phyloP scores from a whole-genome alignment of 257 asterid genomes.

The Nicotiana attenuata region DNA sequence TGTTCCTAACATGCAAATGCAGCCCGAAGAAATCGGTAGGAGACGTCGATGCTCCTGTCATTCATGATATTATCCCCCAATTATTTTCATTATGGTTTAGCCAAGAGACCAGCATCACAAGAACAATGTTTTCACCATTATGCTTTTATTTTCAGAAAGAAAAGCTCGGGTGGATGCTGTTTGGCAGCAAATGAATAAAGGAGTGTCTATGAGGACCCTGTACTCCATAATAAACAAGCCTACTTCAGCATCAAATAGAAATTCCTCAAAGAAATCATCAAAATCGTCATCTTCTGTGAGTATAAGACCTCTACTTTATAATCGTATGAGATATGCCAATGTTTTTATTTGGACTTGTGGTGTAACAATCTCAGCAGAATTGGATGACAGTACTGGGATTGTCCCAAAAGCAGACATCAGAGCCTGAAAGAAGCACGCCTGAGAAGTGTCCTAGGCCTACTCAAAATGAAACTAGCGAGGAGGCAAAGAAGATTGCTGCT shows the following conservation, averaged over 20 bases:
- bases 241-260: constrained; percentile 29
- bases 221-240: constrained; percentile 44
- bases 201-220: constrained; percentile 57
- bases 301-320: constrained; percentile 15
- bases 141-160: constrained; percentile 46
- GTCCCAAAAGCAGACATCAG: constrained; percentile 53
- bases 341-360: constrained; percentile 6
- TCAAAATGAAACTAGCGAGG: constrained; percentile 43
- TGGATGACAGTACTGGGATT: constrained; percentile 78
- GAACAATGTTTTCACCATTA: constrained; percentile 7
- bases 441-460: constrained; percentile 25
- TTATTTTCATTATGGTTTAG: neutral
- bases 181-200: constrained; percentile 95
- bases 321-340: constrained; percentile 8
- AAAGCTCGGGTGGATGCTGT: constrained; percentile 80
- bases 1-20: constrained; percentile 13
- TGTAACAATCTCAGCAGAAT: constrained; percentile 30
- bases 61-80: neutral
- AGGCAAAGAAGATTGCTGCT: constrained; percentile 74
- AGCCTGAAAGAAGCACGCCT: constrained; percentile 28
- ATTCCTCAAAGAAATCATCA: constrained; percentile 28
- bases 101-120: neutral
- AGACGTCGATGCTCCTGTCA: neutral
- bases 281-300: constrained; percentile 44
- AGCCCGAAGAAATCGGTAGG: constrained; percentile 31